Conservation (phyloP, 345 rosid genomes). For the Lepidium aucheri region DNA sequence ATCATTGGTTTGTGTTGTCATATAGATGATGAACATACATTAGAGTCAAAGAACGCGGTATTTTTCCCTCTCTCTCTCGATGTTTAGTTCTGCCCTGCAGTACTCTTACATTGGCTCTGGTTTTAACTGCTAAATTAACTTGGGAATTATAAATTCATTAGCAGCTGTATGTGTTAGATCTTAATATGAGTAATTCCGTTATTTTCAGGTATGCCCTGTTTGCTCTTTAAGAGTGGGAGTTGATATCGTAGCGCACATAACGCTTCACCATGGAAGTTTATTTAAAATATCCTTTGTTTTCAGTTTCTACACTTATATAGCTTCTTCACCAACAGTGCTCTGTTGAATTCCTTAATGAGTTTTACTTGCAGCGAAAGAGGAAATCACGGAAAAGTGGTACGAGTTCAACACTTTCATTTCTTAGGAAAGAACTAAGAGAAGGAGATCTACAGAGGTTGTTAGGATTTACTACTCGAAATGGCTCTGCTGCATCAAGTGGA, state of each 20-base stretch:
- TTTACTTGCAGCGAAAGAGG: conserved; percentile 83
- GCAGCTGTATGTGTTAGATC: neutral
- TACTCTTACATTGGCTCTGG: neutral
- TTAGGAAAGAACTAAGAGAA: conserved; percentile 78
- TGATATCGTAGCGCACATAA: conserved; percentile 94
- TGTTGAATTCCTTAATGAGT: conserved; percentile 54
- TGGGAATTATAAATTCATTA: neutral
- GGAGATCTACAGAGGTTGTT: conserved; percentile 83
- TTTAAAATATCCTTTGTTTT: conserved; percentile 76
- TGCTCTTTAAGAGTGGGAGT: conserved; percentile 80
- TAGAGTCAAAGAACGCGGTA: conserved; percentile 94
- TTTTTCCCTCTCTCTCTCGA: neutral
- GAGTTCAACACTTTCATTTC: conserved; percentile 65
- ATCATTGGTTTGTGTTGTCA: conserved; percentile 90
- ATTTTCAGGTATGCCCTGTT: conserved; percentile 82
- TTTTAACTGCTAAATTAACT: neutral
- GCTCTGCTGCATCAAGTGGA: conserved; percentile 45
- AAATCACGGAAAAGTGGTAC: conserved; percentile 71
- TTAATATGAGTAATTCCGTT: neutral
- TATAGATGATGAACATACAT: conserved; percentile 82
- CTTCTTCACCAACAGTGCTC: neutral
- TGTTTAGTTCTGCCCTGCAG: neutral
- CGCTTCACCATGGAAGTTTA: conserved; percentile 77
- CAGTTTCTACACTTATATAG: neutral
- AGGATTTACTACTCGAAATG: conserved; percentile 55